phyloP scores from a whole-genome alignment of 129 eudicot species.

The Daucus carota region DH1_v3.0 NC_030382.2:41403001-41403500 shows the following conservation, averaged over 20 bases:
- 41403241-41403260: background rate
- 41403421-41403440: background rate
- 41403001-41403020: constrained; percentile 69
- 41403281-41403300: background rate
- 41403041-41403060: constrained; percentile 17
- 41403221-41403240: background rate
- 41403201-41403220: background rate
- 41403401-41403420: background rate
- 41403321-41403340: background rate
- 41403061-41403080: background rate
- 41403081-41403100: background rate
- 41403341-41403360: background rate
- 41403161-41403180: no score
- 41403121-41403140: background rate
- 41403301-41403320: background rate
- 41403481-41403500: background rate
- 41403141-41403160: no score
- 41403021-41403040: constrained; percentile 87
- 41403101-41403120: background rate
- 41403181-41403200: background rate
- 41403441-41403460: background rate
- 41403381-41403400: background rate
- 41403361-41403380: background rate
- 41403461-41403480: background rate
- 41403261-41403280: background rate